These are phyloP conservation scores for Candida coleopterorum DNA, from an alignment of 805 yeast species.

Conservation along the genomic window DNA sequence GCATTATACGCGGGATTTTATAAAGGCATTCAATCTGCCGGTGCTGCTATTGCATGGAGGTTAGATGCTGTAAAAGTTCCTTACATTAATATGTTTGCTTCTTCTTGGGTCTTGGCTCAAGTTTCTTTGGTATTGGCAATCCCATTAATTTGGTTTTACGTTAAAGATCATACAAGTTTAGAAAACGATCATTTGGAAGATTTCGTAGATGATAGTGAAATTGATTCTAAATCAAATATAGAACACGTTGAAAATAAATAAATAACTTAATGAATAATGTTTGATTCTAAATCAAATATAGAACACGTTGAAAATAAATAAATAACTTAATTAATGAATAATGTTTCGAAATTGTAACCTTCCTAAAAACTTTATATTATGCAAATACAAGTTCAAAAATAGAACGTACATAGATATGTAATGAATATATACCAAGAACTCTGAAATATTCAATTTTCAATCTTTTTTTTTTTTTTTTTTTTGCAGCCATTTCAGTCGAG, in stretches of 20 bases:
- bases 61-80: conserved; percentile 39
- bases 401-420: no score
- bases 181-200: conserved; percentile 27
- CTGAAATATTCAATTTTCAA: not conserved
- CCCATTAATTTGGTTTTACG: conserved; percentile 41
- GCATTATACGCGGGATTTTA: conserved; percentile 59
- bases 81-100: conserved; percentile 41
- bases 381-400: no score
- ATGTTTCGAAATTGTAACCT: no score
- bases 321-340: no score
- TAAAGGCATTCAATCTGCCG: conserved; percentile 62
- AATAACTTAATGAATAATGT: no score
- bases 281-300: conserved; percentile 19
- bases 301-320: conserved; percentile 11
- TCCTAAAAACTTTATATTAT: no score
- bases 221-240: conserved; percentile 19
- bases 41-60: conserved; percentile 59
- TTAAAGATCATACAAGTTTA: conserved; percentile 40
- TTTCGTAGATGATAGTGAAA: conserved; percentile 20
- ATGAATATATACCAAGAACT: no score
- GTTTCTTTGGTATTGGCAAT: conserved; percentile 46
- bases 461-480: not conserved
- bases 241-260: conserved; percentile 11
- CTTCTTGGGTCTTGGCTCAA: conserved; percentile 48
- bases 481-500: not conserved